Base-by-base conservation (phyloP, 2,329 filamentous ascomycete genomes). In the Cladosporium sp. region DNA sequence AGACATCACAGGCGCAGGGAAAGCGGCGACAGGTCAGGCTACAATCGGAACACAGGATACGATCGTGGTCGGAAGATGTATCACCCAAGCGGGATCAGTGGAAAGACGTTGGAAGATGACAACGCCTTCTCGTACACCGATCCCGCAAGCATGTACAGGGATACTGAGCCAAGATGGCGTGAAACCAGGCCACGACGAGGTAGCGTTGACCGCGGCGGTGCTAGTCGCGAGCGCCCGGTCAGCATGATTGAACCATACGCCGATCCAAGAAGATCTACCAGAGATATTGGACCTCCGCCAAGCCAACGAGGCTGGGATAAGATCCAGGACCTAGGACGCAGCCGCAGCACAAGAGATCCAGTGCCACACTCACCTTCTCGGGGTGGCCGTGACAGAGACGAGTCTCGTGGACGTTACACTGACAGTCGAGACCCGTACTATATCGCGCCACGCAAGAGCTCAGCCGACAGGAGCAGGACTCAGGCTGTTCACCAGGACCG, bases 251-350 rank as follows among this genome's bases (percentile, higher is more conserved):
- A 75, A 39, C 73, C 69, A 9, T 62, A 63, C 12, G 64, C 64
- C 43, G 65, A 69, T 37, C 66, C 69, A 25, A 65, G 73, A 64
- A 45, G 65, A 36, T 66, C 71, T 60, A 51, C 66, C 45, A 66
- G 75, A 70, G 65, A 73, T 49, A 49, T 75, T 15, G 73, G 73
- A 11, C 88, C 88, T 2, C 88, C 89, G 9, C 87, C 87, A 4
- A 84, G 86, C 5, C 89, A 85, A 3, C 80, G 87, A 65, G 88
- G 86, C 0, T 84, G 91, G 63, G 88, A 90, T 65, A 88, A 84
- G 73, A 83, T 89, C 63, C 83, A 83, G 64, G 76, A 82, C 15
- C 57, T 73, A 6, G 69, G 78, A 28, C 74, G 80, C 5, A 73
- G 73, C 0, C 71, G 74, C 43, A 78, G 80, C 52, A 74, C 80